Percentiles rank a stretch among this genome's conserved stretches.
Evolutionary conservation across 2,329 filamentous ascomycete genomes (phyloP).

Genomic region (Nemania abortiva): DNA sequence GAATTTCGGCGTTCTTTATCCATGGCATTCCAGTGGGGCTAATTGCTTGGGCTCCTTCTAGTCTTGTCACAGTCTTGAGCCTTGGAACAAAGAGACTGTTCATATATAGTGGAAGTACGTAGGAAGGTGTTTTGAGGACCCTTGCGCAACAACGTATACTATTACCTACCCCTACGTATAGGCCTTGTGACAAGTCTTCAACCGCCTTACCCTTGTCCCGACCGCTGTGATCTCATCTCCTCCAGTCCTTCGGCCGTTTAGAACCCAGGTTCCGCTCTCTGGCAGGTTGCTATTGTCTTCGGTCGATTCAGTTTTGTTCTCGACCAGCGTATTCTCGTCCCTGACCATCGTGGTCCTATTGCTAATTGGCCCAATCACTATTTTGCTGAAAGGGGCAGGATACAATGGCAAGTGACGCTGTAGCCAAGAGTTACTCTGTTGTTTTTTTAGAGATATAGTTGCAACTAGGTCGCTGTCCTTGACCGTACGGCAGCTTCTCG

Average conservation of each 20-base stretch:
- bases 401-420: constrained; percentile 6
- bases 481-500: constrained; percentile 9
- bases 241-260: not conserved
- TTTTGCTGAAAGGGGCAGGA: not conserved
- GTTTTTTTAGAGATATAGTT: constrained; percentile 11
- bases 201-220: not conserved
- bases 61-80: too few species aligned
- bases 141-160: too few species aligned
- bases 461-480: constrained; percentile 11
- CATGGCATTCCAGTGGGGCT: not conserved
- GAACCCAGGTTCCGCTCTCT: too few species aligned
- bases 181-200: too few species aligned
- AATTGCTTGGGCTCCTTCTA: too few species aligned
- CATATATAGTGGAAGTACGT: too few species aligned
- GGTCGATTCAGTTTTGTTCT: too few species aligned
- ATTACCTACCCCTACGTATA: too few species aligned
- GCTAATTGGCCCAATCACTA: constrained; percentile 5
- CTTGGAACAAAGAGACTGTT: too few species aligned
- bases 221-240: not conserved
- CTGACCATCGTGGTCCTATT: not conserved
- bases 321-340: not conserved
- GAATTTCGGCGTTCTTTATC: not conserved
- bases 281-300: too few species aligned
- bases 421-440: constrained; percentile 6
- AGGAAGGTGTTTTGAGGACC: too few species aligned